phyloP scores from a whole-genome alignment of 805 yeast genomes.

The Spathaspora sp. region DNA sequence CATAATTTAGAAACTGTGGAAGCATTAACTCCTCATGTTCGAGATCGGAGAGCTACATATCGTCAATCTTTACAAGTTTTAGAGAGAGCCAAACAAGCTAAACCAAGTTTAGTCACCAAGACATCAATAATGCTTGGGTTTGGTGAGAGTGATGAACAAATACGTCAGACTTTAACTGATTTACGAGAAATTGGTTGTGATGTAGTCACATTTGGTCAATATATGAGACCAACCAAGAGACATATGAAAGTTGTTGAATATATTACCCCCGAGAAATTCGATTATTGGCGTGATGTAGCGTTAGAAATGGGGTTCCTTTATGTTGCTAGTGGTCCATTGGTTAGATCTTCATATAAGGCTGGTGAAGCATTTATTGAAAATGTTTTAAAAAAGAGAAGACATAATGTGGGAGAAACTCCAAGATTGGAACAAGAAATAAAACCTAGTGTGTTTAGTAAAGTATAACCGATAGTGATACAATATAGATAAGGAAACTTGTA shows the following conservation, averaged over 20 bases:
- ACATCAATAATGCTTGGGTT: conserved; percentile 95
- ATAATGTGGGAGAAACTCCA: conserved; percentile 43
- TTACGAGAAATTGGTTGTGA: conserved; percentile 77
- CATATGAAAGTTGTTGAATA: conserved; percentile 98
- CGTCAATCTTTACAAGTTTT: conserved; percentile 81
- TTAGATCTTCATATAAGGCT: conserved; percentile 94
- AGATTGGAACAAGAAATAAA: conserved; percentile 22
- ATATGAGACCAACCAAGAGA: conserved; percentile 97
- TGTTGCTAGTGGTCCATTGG: conserved; percentile 97
- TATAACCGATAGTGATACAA: not conserved
- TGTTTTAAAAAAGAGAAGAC: conserved; percentile 72
- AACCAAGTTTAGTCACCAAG: conserved; percentile 77
- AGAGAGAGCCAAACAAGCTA: conserved; percentile 72
- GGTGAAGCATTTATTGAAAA: conserved; percentile 98
- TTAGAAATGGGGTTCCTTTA: conserved; percentile 87
- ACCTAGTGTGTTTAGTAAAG: conserved; percentile 8
- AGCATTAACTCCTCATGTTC: conserved; percentile 85
- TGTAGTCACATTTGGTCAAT: conserved; percentile 97
- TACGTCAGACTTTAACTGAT: conserved; percentile 70
- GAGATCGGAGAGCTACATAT: conserved; percentile 96
- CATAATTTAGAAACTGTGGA: conserved; percentile 97
- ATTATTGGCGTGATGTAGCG: conserved; percentile 86
- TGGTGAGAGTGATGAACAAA: conserved; percentile 93
- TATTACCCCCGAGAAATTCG: conserved; percentile 90
- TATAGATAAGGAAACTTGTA: too few species aligned